Evolutionary conservation across 2,329 filamentous ascomycete genomes (phyloP), one percentile per base, ranked within the genome.

Genomic region (Neonectria neomacrospora): DNA sequence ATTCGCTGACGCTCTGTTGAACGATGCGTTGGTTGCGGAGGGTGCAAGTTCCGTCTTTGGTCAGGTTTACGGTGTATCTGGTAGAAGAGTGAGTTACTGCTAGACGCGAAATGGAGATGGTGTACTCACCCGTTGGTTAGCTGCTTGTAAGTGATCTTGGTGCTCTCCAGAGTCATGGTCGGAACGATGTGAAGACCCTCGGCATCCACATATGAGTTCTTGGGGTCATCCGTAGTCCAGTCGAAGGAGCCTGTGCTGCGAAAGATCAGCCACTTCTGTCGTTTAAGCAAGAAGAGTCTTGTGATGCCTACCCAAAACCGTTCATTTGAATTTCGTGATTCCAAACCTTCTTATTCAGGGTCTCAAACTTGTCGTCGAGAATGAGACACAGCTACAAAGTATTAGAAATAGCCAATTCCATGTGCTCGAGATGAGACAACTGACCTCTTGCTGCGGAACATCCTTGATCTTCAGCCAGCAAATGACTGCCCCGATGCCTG

Each of bases 101-200:
- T 2, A 14, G 12, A 16, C 2, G 3, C 14, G 22, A n/a, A 26
- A 23, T 3, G 12, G 20, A 9, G 42, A 16, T 16, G 2, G 8
- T 23, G 22, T 9, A 9, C 22, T 45, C 8, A 47, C 44, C 44
- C 73, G 30, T 80, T 72, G 14, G 71, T 54, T 11, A 82, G 71
- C 45, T 80, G 75, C 12, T 73, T 74, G 3, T 70, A 64, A 2
- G 77, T 79, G 28, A 72, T 71, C 18, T 65, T 47, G 7, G 70
- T 72, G 59, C 65, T 72, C 45, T 72, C 68, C 12, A 65, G 74
- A 0, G 82, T 85, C 48, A 85, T 71, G 0, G 83, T 85, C 10
- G 83, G 83, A 9, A 83, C 79, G 32, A 86, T 85, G 68, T 84
- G 82, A 22, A 86, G 77, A 8, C 82, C 82, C 41, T 81, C 75